These are phyloP conservation scores for Erythrobasidium hasegawianum DNA, from an alignment of 1,284 basidiomycete genomes.

Conservation along the genomic window DNA sequence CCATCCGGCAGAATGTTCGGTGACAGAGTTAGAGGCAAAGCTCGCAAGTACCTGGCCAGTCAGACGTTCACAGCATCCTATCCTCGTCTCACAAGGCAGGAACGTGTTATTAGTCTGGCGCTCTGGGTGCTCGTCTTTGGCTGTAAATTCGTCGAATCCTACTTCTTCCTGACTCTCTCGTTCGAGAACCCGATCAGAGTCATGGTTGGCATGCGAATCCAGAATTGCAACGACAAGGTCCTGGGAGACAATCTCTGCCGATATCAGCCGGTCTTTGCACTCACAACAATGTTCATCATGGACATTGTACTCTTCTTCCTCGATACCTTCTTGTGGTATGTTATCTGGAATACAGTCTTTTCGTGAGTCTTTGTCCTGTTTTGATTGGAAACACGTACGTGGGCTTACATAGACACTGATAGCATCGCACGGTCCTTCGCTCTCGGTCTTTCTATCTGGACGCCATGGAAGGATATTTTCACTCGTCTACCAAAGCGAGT, in stretches of 20 bases:
- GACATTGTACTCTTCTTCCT: conserved; percentile 90
- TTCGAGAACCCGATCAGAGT: conserved; percentile 83
- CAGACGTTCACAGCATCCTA: conserved; percentile 96
- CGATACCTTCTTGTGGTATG: conserved; percentile 94
- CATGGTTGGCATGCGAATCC: conserved; percentile 90
- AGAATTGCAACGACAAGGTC: conserved; percentile 74
- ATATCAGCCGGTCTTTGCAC: conserved; percentile 85
- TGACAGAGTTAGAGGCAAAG: conserved; percentile 87
- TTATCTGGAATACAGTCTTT: conserved; percentile 93
- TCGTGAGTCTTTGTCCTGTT: conserved; percentile 52
- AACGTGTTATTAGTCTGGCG: conserved; percentile 66
- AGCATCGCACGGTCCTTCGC: conserved; percentile 77
- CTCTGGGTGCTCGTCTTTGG: conserved; percentile 88
- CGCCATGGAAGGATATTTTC: conserved; percentile 93
- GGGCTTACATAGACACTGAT: not conserved
- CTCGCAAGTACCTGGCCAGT: conserved; percentile 86
- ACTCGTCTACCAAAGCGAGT: conserved; percentile 88
- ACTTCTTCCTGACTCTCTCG: conserved; percentile 91
- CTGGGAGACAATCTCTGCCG: conserved; percentile 75
- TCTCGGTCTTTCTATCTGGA: conserved; percentile 91
- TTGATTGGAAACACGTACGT: no score
- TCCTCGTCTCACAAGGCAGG: conserved; percentile 60
- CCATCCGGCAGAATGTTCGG: conserved; percentile 94
- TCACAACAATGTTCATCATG: conserved; percentile 96
- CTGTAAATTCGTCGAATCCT: conserved; percentile 90